Evolutionary conservation across 352 stramenopile genomes (phyloP).

Genomic region (Phytophthora cryptogea): DNA sequence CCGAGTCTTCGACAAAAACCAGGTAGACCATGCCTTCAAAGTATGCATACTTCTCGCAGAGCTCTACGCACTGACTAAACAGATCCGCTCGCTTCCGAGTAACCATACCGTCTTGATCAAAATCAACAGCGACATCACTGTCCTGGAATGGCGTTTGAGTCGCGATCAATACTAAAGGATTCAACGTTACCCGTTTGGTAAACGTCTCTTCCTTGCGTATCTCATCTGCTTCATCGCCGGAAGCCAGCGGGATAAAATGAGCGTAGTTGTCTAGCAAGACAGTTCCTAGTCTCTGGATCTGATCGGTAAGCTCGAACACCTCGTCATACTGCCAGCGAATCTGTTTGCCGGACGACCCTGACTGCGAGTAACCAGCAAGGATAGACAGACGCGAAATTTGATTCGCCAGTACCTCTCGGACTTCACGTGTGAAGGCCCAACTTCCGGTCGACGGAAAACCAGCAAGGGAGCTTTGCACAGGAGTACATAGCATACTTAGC

Average conservation of each 20-base stretch:
- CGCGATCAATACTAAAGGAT: slow-evolving; percentile 74
- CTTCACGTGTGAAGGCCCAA: slow-evolving; percentile 65
- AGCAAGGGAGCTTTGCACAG: slow-evolving; percentile 33
- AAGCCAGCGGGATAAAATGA: slow-evolving; percentile 46
- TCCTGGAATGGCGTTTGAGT: slow-evolving; percentile 39
- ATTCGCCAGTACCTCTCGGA: slow-evolving; percentile 64
- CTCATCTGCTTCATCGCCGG: slow-evolving; percentile 55
- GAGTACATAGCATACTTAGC: slow-evolving; percentile 62
- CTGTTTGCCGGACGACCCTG: slow-evolving; percentile 22
- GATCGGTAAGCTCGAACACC: slow-evolving; percentile 65
- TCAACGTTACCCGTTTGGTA: slow-evolving; percentile 64
- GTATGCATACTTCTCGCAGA: slow-evolving; percentile 77
- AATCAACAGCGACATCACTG: slow-evolving; percentile 27
- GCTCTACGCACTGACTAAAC: slow-evolving; percentile 57
- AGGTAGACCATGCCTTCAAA: slow-evolving; percentile 87
- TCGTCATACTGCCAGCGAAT: slow-evolving; percentile 62
- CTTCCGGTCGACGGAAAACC: slow-evolving; percentile 48
- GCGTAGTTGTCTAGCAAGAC: slow-evolving; percentile 62
- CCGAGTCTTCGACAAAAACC: slow-evolving; percentile 60
- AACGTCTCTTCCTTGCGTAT: slow-evolving; percentile 62
- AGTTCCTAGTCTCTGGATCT: slow-evolving; percentile 60
- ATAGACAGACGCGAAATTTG: slow-evolving; percentile 64
- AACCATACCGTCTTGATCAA: slow-evolving; percentile 35
- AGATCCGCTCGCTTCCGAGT: slow-evolving; percentile 56
- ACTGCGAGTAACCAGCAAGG: slow-evolving; percentile 53